A percentile compares a stretch with the other conserved stretches of the same genome.
phyloP scores from a whole-genome alignment of 2,329 filamentous ascomycete species.

The Colletotrichum eremochloae region DNA sequence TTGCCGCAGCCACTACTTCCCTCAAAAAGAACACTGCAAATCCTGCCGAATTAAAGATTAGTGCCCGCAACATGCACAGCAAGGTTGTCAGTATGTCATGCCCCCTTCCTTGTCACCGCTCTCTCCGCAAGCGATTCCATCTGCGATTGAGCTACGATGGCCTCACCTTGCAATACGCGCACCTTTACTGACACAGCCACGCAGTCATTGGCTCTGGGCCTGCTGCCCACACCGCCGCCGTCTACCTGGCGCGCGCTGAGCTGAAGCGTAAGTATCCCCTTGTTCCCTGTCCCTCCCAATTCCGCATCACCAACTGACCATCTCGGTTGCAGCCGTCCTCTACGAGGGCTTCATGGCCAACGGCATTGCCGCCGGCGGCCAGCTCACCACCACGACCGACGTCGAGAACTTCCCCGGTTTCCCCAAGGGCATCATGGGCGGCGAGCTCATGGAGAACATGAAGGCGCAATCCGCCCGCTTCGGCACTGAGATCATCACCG shows the following conservation, averaged over 20 bases:
- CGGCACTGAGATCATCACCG: constrained; percentile 91
- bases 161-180: constrained; percentile 25
- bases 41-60: constrained; percentile 54
- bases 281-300: constrained; percentile 32
- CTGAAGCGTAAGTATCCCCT: constrained; percentile 75
- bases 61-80: constrained; percentile 82
- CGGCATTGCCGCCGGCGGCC: constrained; percentile 94
- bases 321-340: constrained; percentile 74
- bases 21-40: constrained; percentile 65
- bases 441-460: constrained; percentile 96
- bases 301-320: not conserved
- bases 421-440: constrained; percentile 87
- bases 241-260: constrained; percentile 95
- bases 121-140: not conserved
- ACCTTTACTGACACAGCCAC: constrained; percentile 10
- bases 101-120: constrained; percentile 43
- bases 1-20: constrained; percentile 76
- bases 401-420: constrained; percentile 99
- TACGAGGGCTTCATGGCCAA: constrained; percentile 99
- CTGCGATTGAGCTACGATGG: constrained; percentile 15
- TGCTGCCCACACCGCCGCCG: constrained; percentile 95
- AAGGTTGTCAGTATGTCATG: constrained; percentile 85
- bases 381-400: constrained; percentile 98
- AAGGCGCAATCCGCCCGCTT: constrained; percentile 90
- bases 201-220: constrained; percentile 92